Conservation (phyloP, 345 rosid species). For the Isatis tinctoria region DNA sequence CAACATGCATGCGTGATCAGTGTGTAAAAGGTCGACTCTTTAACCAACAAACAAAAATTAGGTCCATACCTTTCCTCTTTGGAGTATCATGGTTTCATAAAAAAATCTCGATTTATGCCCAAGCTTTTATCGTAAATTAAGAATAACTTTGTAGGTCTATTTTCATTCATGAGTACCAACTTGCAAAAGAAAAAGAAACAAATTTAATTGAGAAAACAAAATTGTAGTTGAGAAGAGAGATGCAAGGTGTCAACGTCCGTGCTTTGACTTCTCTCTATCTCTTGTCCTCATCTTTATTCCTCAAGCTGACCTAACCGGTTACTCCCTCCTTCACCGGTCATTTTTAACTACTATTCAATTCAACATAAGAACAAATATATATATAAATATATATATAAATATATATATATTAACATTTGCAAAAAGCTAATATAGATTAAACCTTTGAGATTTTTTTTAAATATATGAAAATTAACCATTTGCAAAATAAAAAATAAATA, state of each 20-base stretch:
- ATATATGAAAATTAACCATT: background rate
- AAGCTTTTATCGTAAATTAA: conserved; percentile 10
- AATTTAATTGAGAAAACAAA: conserved; percentile 2
- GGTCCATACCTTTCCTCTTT: conserved; percentile 14
- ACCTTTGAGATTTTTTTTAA: background rate
- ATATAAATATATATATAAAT: background rate
- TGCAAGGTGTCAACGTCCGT: conserved; percentile 34
- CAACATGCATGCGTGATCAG: background rate
- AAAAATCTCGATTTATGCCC: background rate
- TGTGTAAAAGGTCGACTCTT: background rate
- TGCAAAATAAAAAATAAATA: background rate
- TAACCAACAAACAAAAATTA: conserved; percentile 7
- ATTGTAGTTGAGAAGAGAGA: conserved; percentile 31
- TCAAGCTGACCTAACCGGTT: conserved; percentile 35
- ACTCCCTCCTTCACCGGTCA: conserved; percentile 11
- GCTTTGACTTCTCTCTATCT: conserved; percentile 25
- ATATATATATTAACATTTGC: background rate
- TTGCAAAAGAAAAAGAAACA: background rate
- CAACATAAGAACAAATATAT: background rate
- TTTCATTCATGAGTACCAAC: conserved; percentile 6
- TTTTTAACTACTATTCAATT: conserved; percentile 1
- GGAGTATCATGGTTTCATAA: conserved; percentile 6
- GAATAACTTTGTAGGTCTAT: conserved; percentile 8
- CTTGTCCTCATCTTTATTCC: conserved; percentile 26
- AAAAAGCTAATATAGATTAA: background rate